Percentiles rank a stretch among this genome's conserved stretches.
Conservation (phyloP, 257 asterid species). For the Eustoma russellianum region DNA sequence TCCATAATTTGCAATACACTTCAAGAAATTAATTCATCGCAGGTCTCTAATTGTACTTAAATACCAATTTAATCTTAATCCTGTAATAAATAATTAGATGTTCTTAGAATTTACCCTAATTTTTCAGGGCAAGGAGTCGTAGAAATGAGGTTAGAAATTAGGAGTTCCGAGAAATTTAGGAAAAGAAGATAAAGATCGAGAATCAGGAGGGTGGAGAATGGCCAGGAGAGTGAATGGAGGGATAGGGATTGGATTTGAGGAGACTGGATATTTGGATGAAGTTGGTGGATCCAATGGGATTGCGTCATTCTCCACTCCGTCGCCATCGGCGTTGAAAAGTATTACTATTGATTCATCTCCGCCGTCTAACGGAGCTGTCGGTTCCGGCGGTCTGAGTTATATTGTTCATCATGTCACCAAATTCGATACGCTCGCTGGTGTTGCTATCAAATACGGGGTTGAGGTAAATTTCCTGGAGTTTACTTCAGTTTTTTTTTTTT, state of each 20-base stretch:
- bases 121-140: too few species aligned
- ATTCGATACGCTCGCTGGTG: conserved; percentile 78
- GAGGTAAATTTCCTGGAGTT: conserved; percentile 34
- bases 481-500: too few species aligned
- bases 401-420: conserved; percentile 52
- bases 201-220: conserved; percentile 19
- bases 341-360: conserved; percentile 19
- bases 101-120: too few species aligned
- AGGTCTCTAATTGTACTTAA: too few species aligned
- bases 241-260: conserved; percentile 17
- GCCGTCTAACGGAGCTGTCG: conserved; percentile 18
- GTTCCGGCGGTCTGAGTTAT: conserved; percentile 26
- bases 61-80: too few species aligned
- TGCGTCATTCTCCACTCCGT: conserved; percentile 8
- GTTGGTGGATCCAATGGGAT: neutral
- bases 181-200: neutral
- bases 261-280: conserved; percentile 4
- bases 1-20: too few species aligned
- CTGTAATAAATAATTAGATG: too few species aligned
- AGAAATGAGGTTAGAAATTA: neutral
- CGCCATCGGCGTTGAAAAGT: conserved; percentile 8
- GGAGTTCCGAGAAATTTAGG: neutral
- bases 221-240: conserved; percentile 28
- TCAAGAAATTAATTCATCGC: too few species aligned
- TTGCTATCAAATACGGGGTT: conserved; percentile 83